Evolutionary conservation across 2,329 filamentous ascomycete genomes (phyloP), one percentile per base, ranked within the genome.

Genomic region (Cordyceps militaris): DNA sequence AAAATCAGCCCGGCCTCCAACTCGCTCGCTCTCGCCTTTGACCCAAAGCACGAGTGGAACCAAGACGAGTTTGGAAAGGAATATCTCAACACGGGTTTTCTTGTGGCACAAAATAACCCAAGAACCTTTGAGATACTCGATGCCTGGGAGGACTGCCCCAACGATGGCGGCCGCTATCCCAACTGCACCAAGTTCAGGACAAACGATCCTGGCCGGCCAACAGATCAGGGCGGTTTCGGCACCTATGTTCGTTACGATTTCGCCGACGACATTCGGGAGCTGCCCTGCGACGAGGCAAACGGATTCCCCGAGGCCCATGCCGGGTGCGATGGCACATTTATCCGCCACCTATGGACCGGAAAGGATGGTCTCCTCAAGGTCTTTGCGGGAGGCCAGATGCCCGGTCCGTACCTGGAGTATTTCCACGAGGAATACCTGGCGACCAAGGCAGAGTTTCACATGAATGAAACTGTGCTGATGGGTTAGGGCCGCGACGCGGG

Each of bases 41-140:
- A 77, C 32, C 74, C 74, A 4, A 63, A 67, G 26, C 59, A 61
- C 34, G 65, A 71, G 36, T 64, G 65, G 64, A 77, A 77, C 66
- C 66, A 68, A 58, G 74, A 77, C 63, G 65, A 69, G 61, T 71
- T 69, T 24, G 70, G 69, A 59, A 73, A 70, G 56, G 63, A 70
- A 62, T 77, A 73, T 71, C 71, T 75, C 63, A 81, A 81, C 69
- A 79, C 78, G 1, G 78, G 78, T 19, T 80, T 81, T 70, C 79
- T 81, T 65, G 68, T 81, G 40, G 73, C 78, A 3, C 78, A 81
- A 67, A 79, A 79, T 66, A 77, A 77, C 62, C 65, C 71, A 16
- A 73, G 72, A 61, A 78, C 76, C 0, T 73, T 74, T 61, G 70
- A 76, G 32, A 77, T 81, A 36, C 69, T 81, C 40, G 72, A 76